Base-by-base conservation (phyloP, 129 eudicot species). In the Smallanthus sonchifolius region DNA sequence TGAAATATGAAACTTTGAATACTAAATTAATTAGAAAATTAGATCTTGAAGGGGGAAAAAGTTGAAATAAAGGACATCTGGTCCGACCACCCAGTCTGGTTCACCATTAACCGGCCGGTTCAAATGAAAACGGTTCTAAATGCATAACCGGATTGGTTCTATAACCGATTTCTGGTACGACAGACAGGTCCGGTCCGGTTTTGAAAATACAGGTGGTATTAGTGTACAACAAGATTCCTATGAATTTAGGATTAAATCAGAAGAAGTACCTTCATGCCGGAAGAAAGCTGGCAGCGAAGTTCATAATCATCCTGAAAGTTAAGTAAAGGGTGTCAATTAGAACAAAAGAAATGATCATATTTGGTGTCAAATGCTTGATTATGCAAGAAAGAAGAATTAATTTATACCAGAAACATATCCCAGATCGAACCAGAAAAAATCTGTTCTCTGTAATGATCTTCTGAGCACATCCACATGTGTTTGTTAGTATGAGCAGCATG, bases 251-350 rank as follows among this genome's bases (percentile, higher is more conserved):
- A 8, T 4, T 7, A 4, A 37, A 24, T 17, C 11, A 37, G 16
- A 75, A 37, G 55, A 30, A 15, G 56, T 84, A 94, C 99, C 99
- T 91, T 86, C 54, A 94, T 83, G 52, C 93, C 91, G 19, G 87
- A 69, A 19, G 86, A 82, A 75, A 90, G 85, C 38, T 88, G 96
- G 65, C 60, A 54, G 43, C 48, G 57, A 76, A 85, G 74, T 45
- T 83, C 87, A 28, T 77, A 80, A 56, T 86, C 84, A 72, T 86
- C 91, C 95, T 90, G 92, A 70, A 64, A 80, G 42, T 48, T 42
- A 49, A 81, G 72, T 48, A 60, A 70, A 19, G 14, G 45, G 13
- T 47, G 72, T 15, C 35, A 5, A 8, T 32, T 67, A 67, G 4
- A 40, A 55, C 60, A 37, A 36, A 77, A 44, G 14, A 35, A 47